Evolutionary conservation across 108 stramenopile species (phyloP), one percentile per base, ranked within the genome.

Genomic region (Seminavis robusta): DNA sequence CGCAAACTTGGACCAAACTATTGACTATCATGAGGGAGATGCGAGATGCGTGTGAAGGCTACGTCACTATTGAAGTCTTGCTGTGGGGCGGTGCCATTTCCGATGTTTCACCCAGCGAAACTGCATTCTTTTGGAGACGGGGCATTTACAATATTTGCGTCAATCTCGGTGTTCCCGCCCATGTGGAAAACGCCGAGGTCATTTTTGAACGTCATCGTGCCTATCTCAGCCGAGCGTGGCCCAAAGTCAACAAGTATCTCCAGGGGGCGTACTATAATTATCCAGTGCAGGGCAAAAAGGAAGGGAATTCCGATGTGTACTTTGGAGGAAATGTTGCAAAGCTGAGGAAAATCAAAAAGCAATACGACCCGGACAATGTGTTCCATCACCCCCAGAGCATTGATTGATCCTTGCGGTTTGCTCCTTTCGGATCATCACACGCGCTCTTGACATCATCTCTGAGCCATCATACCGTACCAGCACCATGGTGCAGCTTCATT

Each of bases 71-170:
- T 25, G 65, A 67, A n/a, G n/a, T n/a, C n/a, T n/a, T n/a, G n/a
- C 56, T 67, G 1, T 67, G 65, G 65, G n/a, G n/a, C n/a, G 65
- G 65, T 15, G 65, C 65, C n/a, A 67, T 67, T 17, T 57, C 65
- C 11, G 17, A 59, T 15, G 39, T 48, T 13, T 27, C 65, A 23
- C 19, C 29, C 26, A 67, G 52, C 47, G 47, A 36, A 4, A 59
- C 65, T 6, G 65, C 48, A 41, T 67, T 67, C 39, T 41, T 42
- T 10, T 32, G 59, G 33, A 57, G 65, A 30, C 27, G 44, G 20
- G 58, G 48, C 0, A n/a, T 67, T 3, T 67, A 52, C 47, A 59
- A 67, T 37, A 38, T 67, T 16, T 37, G 58, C 3, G 34, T 67
- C 33, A 38, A 52, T 21, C 32, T 67, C 15, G 6, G 52, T 25